phyloP scores from a whole-genome alignment of 371 early-diverging fungal species.

The Rhizomucor pusillus region DNA sequence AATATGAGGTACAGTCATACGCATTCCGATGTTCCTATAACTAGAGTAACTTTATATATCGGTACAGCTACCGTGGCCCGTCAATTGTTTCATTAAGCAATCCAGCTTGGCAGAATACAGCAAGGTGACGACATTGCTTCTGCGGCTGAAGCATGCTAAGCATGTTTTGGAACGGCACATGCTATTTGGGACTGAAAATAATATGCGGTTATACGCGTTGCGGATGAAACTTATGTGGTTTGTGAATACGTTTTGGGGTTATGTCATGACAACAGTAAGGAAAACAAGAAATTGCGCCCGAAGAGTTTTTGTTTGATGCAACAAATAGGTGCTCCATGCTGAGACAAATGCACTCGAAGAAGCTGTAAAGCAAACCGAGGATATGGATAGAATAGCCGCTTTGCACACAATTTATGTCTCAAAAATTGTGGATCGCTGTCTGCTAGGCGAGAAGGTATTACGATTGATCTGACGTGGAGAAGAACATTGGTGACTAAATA shows the following conservation, averaged over 20 bases:
- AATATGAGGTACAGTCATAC: no score
- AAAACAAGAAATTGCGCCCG: neutral
- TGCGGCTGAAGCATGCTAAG: constrained; percentile 48
- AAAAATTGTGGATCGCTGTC: constrained; percentile 39
- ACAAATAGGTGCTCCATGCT: constrained; percentile 36
- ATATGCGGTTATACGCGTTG: constrained; percentile 31
- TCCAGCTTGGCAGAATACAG: constrained; percentile 26
- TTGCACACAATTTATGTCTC: constrained; percentile 35
- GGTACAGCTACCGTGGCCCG: constrained; percentile 49
- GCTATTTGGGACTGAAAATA: constrained; percentile 16
- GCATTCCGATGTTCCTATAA: no score
- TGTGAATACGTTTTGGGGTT: constrained; percentile 47
- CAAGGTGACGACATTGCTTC: constrained; percentile 28
- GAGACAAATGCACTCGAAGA: constrained; percentile 13
- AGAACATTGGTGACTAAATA: no score
- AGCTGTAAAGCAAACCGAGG: constrained; percentile 1
- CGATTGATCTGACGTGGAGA: no score
- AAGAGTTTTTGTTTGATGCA: no score
- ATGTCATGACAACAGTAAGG: constrained; percentile 48
- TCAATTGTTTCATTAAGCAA: constrained; percentile 40
- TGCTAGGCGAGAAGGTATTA: constrained; percentile 25
- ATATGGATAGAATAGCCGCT: constrained; percentile 16
- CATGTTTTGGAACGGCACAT: constrained; percentile 43
- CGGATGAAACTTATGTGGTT: constrained; percentile 51
- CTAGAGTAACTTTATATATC: no score